Percentiles rank a stretch among this genome's conserved stretches.
These are phyloP conservation scores for Candida ulmi DNA, from an alignment of 805 yeast species.

Conservation along the genomic window DNA sequence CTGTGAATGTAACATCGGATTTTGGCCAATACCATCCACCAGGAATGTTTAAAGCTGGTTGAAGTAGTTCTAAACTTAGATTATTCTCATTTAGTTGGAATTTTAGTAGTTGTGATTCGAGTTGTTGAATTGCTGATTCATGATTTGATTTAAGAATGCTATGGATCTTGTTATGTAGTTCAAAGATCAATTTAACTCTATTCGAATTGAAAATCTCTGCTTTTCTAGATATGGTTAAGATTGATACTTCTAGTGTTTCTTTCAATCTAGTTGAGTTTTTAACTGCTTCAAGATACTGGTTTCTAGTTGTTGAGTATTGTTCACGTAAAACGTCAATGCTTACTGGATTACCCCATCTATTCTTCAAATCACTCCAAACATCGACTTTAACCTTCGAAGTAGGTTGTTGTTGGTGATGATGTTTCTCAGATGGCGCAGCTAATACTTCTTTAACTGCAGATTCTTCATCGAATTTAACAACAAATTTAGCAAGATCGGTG, in stretches of 20 bases:
- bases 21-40: conserved; percentile 25
- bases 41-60: neutral
- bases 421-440: neutral
- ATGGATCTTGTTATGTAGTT: conserved; percentile 8
- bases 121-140: conserved; percentile 1
- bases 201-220: conserved; percentile 16
- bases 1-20: conserved; percentile 9
- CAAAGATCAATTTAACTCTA: conserved; percentile 11
- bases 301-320: conserved; percentile 6
- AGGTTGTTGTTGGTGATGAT: neutral
- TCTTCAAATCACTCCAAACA: conserved; percentile 15
- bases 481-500: conserved; percentile 21
- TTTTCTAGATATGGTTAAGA: conserved; percentile 4
- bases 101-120: neutral
- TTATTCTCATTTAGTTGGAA: conserved; percentile 3
- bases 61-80: conserved; percentile 7
- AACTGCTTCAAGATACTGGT: conserved; percentile 6
- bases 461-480: conserved; percentile 10
- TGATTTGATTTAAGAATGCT: conserved; percentile 6
- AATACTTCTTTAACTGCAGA: too few species aligned
- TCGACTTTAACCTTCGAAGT: conserved; percentile 2
- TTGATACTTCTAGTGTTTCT: conserved; percentile 8
- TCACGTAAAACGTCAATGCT: conserved; percentile 7
- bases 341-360: conserved; percentile 6
- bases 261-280: conserved; percentile 1